Percentiles rank a stretch among this genome's conserved stretches.
These are phyloP conservation scores for Moricandia moricandioides DNA, from an alignment of 345 rosid genomes.

Conservation along the genomic window DNA sequence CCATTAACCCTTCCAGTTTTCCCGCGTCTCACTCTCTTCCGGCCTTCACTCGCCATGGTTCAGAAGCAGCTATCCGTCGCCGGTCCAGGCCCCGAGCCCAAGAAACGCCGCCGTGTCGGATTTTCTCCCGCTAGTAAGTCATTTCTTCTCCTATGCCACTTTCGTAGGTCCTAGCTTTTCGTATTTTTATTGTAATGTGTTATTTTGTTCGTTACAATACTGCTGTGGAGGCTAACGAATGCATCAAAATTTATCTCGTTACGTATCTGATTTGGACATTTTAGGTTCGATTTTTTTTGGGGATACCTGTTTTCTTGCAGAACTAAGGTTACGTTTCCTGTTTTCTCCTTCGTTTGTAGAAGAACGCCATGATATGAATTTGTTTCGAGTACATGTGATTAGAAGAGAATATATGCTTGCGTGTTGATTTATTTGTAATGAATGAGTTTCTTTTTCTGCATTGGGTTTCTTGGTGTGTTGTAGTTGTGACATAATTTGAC, in stretches of 20 bases:
- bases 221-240: conserved; percentile 80
- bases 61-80: conserved; percentile 44
- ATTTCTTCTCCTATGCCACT: conserved; percentile 4
- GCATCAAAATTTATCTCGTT: conserved; percentile 77
- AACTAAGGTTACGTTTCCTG: conserved; percentile 16
- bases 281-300: neutral
- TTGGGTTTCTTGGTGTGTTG: too few relatives aligned
- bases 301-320: too few relatives aligned
- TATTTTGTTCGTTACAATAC: conserved; percentile 40
- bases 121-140: conserved; percentile 57
- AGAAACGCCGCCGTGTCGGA: conserved; percentile 83
- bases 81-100: conserved; percentile 57
- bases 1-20: conserved; percentile 40
- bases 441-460: too few relatives aligned
- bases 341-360: neutral
- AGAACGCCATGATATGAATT: neutral
- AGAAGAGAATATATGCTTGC: too few relatives aligned
- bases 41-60: conserved; percentile 54
- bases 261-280: conserved; percentile 21
- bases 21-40: conserved; percentile 54
- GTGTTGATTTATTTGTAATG: too few relatives aligned
- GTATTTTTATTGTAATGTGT: neutral
- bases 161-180: conserved; percentile 6
- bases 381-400: too few relatives aligned
- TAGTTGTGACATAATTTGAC: too few relatives aligned